Base-by-base conservation (phyloP, 2,329 filamentous ascomycete genomes). In the Cladosporium sp. region DNA sequence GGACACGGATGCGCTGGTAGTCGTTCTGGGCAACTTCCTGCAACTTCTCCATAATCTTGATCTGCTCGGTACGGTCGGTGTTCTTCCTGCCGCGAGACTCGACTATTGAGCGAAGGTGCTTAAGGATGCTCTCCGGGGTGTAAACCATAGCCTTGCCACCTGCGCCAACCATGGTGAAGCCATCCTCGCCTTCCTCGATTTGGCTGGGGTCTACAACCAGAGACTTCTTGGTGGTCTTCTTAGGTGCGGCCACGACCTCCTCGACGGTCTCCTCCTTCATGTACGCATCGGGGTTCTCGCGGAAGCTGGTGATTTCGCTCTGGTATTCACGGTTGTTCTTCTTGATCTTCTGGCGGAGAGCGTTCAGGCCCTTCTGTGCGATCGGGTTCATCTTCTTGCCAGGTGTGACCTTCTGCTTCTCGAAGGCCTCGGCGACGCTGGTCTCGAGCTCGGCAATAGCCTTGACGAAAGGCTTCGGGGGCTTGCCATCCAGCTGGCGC, bases 1-100 rank as follows among this genome's bases (percentile, higher is more conserved):
- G 90, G 66, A 98, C 91, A 70, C 95, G 91, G 74, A 99, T 92
- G 78, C 89, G 89, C 82, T 98, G 95, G 82, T 99, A 99, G 61
- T 96, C 93, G 62, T 90, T 95, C 74, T 86, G 87, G 70, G 95
- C 88, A 70, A 99, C 93, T 78, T 97, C 93, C 75, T 89, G 83
- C 63, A 99, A 87, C 84, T 93, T 97, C 86, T 98, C 95, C 93
- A 99, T 96, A 62, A 94, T 90, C 80, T 90, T 90, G 80, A 99
- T 98, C 82, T 99, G 95, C 81, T 99, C 95, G 56, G 87, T 77
- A 58, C 93, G 90, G 79, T 99, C 95, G 70, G 95, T 97, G 84
- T 98, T 98, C 88, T 99, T 99, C 85, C 97, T 96, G 78, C 95
- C 95, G 83, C 95, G 88, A 66, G 94, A 93, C 83, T 99, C 95